phyloP scores from a whole-genome alignment of 192 early-diverging fungal genomes.

The Lobosporangium transversale region DNA sequence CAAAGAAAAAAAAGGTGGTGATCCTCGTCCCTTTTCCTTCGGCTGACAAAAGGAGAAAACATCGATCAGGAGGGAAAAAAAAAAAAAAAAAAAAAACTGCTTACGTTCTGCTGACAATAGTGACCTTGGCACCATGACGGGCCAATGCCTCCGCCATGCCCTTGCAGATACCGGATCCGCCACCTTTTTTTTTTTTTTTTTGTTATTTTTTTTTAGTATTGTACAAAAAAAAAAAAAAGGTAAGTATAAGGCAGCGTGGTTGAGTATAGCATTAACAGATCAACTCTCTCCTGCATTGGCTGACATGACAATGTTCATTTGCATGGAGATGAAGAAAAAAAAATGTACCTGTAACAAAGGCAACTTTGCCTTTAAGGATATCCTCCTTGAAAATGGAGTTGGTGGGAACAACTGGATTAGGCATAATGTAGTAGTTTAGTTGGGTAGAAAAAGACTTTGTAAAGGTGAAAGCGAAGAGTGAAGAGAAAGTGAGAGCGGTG shows the following conservation, averaged over 20 bases:
- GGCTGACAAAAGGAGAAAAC: too few relatives aligned
- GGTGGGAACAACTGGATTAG: conserved; percentile 40
- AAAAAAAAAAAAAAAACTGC: conserved; percentile 14
- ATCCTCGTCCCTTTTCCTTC: too few relatives aligned
- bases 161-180: conserved; percentile 76
- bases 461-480: background rate
- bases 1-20: background rate
- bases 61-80: background rate
- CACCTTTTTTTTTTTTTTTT: conserved; percentile 19
- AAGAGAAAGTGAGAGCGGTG: conserved; percentile 12
- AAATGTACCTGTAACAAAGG: conserved; percentile 64
- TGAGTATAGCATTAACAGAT: too few relatives aligned
- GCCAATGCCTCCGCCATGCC: conserved; percentile 73
- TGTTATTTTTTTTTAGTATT: background rate
- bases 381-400: conserved; percentile 53
- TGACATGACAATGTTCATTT: too few relatives aligned
- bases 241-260: background rate
- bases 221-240: background rate
- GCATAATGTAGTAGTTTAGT: conserved; percentile 10
- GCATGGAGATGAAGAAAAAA: background rate
- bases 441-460: background rate
- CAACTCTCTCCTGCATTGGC: too few relatives aligned
- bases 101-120: conserved; percentile 71
- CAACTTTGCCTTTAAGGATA: conserved; percentile 68
- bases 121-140: conserved; percentile 68